Evolutionary conservation across 352 stramenopile species (phyloP).

Genomic region (Pythium rishiriense): DNA sequence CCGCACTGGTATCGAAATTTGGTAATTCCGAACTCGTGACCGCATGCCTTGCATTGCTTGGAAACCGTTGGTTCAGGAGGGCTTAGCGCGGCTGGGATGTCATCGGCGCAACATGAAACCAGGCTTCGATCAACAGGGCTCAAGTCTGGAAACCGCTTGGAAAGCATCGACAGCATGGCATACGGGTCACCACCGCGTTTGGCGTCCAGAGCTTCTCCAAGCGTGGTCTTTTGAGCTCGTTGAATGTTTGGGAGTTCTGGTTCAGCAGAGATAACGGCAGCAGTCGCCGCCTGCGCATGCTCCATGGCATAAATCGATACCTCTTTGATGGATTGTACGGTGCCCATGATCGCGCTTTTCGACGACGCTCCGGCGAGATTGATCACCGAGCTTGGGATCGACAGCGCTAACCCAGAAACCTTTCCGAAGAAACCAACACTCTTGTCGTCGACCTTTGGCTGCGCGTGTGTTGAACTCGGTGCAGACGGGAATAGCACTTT

Average conservation of each 20-base stretch:
- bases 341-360: slow-evolving; percentile 66
- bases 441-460: slow-evolving; percentile 25
- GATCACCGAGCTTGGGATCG: slow-evolving; percentile 62
- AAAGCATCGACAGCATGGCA: slow-evolving; percentile 67
- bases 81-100: slow-evolving; percentile 42
- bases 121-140: slow-evolving; percentile 69
- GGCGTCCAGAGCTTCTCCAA: slow-evolving; percentile 16
- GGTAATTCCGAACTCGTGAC: slow-evolving; percentile 73
- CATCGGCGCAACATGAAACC: slow-evolving; percentile 67
- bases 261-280: slow-evolving; percentile 54
- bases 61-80: slow-evolving; percentile 63
- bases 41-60: slow-evolving; percentile 72
- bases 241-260: slow-evolving; percentile 32
- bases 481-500: slow-evolving; percentile 27
- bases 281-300: slow-evolving; percentile 66
- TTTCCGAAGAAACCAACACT: slow-evolving; percentile 61
- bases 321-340: slow-evolving; percentile 74
- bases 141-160: slow-evolving; percentile 75
- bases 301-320: slow-evolving; percentile 74
- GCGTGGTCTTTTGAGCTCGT: slow-evolving; percentile 14
- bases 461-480: neutral
- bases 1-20: slow-evolving; percentile 86
- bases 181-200: slow-evolving; percentile 30
- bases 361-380: slow-evolving; percentile 63
- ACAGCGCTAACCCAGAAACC: slow-evolving; percentile 56